These are phyloP conservation scores for Arthromyces matolae DNA, from an alignment of 768 basidiomycete genomes.

Conservation along the genomic window DNA sequence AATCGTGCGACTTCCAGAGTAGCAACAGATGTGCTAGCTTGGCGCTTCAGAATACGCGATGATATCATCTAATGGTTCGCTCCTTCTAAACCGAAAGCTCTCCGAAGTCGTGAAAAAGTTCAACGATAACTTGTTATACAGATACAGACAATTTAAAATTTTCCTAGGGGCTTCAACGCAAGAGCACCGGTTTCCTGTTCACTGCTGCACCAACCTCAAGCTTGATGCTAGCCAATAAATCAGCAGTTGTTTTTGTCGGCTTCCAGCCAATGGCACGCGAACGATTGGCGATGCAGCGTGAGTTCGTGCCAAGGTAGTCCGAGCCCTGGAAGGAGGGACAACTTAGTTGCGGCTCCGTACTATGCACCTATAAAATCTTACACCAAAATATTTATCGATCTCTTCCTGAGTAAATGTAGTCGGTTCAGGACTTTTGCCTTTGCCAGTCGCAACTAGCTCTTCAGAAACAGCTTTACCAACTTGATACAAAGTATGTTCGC, in stretches of 20 bases:
- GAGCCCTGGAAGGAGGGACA: slow-evolving; percentile 24
- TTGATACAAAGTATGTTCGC: slow-evolving; percentile 43
- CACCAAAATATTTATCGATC: slow-evolving; percentile 37
- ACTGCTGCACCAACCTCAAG: slow-evolving; percentile 32
- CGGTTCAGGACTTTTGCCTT: slow-evolving; percentile 34
- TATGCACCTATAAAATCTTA: slow-evolving; percentile 11
- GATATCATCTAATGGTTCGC: no score
- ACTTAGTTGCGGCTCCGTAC: not conserved
- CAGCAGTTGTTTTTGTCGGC: slow-evolving; percentile 35
- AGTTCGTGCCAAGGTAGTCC: slow-evolving; percentile 34
- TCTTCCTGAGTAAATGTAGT: slow-evolving; percentile 46
- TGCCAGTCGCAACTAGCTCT: slow-evolving; percentile 35
- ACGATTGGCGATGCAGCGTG: slow-evolving; percentile 34
- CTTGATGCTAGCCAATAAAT: slow-evolving; percentile 40
- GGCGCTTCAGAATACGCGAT: no score
- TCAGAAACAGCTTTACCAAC: slow-evolving; percentile 37
- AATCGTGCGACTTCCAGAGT: no score
- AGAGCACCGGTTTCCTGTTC: not conserved
- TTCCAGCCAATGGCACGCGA: slow-evolving; percentile 43
- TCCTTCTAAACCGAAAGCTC: no score
- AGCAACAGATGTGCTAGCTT: no score
- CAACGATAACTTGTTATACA: not conserved
- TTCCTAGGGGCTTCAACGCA: not conserved
- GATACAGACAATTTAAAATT: not conserved
- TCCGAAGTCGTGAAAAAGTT: no score